A percentile compares a stretch with the other conserved stretches of the same genome.
These are phyloP conservation scores for Arthrobotrys entomopaga DNA, from an alignment of 2,329 filamentous ascomycete species.

Conservation along the genomic window DNA sequence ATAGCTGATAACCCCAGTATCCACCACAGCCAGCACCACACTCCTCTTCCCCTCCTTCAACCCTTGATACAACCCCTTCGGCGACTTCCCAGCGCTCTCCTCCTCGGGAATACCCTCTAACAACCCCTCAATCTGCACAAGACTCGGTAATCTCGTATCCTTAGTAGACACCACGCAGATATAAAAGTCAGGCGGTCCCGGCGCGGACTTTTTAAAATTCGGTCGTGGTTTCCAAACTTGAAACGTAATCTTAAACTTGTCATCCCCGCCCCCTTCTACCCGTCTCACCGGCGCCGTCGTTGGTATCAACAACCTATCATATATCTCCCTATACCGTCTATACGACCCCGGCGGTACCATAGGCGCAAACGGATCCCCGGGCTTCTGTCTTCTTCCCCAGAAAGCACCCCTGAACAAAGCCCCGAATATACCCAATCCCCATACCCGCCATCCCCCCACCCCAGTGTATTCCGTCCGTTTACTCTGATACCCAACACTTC, in stretches of 20 bases:
- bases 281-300: constrained; percentile 57
- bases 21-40: constrained; percentile 86
- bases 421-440: constrained; percentile 42
- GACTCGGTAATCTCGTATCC: constrained; percentile 75
- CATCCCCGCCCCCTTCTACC: constrained; percentile 33
- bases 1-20: constrained; percentile 89
- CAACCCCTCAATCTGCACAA: constrained; percentile 76
- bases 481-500: constrained; percentile 56
- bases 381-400: constrained; percentile 25
- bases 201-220: constrained; percentile 81
- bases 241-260: constrained; percentile 75
- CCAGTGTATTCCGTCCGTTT: constrained; percentile 7
- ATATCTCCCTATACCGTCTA: constrained; percentile 39
- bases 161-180: constrained; percentile 83
- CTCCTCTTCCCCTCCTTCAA: constrained; percentile 86
- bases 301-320: constrained; percentile 36
- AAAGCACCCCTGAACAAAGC: constrained; percentile 31
- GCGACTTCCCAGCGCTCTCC: constrained; percentile 69
- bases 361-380: constrained; percentile 38
- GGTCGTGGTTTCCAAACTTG: constrained; percentile 81
- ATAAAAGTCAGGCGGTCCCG: constrained; percentile 82
- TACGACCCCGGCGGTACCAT: constrained; percentile 37
- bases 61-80: constrained; percentile 73
- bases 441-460: constrained; percentile 25
- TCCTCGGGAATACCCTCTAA: constrained; percentile 74